Evolutionary conservation across 345 rosid species (phyloP).

Genomic region (Lepidium didymum): DNA sequence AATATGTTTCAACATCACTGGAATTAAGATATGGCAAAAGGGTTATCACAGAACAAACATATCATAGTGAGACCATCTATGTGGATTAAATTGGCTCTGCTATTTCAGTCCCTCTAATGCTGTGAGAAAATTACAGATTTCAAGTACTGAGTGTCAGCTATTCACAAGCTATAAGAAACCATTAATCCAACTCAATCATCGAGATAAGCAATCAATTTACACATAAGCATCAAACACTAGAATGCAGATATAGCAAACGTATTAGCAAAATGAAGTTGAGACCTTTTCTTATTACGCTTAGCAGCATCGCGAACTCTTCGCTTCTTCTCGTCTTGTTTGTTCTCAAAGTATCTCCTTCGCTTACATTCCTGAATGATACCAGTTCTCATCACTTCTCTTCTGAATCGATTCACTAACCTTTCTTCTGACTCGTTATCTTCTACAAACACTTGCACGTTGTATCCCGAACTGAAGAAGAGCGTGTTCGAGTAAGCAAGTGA

Average conservation of each 20-base stretch:
- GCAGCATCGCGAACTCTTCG: slow-evolving; percentile 74
- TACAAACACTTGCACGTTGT: slow-evolving; percentile 64
- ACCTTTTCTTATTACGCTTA: slow-evolving; percentile 68
- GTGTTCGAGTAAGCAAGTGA: slow-evolving; percentile 63
- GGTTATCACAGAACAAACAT: background rate
- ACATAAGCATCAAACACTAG: background rate
- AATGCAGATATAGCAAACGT: background rate
- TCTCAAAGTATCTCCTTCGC: slow-evolving; percentile 62
- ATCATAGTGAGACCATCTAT: background rate
- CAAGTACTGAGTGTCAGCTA: background rate
- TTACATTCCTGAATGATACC: slow-evolving; percentile 77
- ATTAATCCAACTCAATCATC: background rate
- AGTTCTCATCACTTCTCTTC: slow-evolving; percentile 72
- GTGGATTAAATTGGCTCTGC: background rate
- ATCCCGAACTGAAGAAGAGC: slow-evolving; percentile 58
- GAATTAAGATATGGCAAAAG: too few species aligned
- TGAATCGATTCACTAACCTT: slow-evolving; percentile 56
- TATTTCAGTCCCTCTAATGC: background rate
- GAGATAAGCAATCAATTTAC: background rate
- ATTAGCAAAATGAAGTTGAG: background rate
- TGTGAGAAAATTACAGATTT: background rate
- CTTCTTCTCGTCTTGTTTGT: slow-evolving; percentile 68
- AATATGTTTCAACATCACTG: too few species aligned
- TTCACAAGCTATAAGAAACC: background rate
- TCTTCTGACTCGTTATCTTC: slow-evolving; percentile 76